Percentiles rank a stretch among this genome's conserved stretches.
phyloP scores from a whole-genome alignment of 345 rosid genomes.

The Gossypium anomalum region DNA sequence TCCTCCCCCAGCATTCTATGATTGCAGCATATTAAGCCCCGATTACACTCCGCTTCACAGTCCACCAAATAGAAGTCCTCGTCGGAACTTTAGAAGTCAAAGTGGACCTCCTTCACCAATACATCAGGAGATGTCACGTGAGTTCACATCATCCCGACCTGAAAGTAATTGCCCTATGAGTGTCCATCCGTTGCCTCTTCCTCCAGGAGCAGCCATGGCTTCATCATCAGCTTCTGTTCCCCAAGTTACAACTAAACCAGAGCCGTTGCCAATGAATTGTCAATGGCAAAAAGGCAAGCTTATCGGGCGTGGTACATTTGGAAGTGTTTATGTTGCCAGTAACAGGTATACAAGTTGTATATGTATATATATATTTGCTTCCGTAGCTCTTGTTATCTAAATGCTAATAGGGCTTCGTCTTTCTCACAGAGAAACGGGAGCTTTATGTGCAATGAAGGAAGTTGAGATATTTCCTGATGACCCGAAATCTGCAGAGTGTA shows the following conservation, averaged over 20 bases:
- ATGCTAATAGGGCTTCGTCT: conserved; percentile 21
- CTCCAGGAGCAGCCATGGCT: conserved; percentile 64
- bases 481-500: conserved; percentile 44
- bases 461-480: conserved; percentile 92
- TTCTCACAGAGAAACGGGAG: conserved; percentile 78
- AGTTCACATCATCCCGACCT: conserved; percentile 31
- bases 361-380: background rate
- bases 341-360: conserved; percentile 45
- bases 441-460: conserved; percentile 98
- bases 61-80: conserved; percentile 55
- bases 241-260: conserved; percentile 42
- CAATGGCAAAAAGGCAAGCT: conserved; percentile 93
- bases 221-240: conserved; percentile 37
- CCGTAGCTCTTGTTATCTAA: conserved; percentile 7
- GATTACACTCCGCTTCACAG: conserved; percentile 73
- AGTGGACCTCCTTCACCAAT: conserved; percentile 51
- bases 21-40: conserved; percentile 39
- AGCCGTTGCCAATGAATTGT: conserved; percentile 43
- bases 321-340: conserved; percentile 91
- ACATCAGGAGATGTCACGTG: conserved; percentile 37
- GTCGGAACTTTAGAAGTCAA: conserved; percentile 37
- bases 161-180: conserved; percentile 37
- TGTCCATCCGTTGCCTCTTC: conserved; percentile 88
- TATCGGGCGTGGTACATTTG: conserved; percentile 98
- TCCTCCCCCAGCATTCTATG: conserved; percentile 61